These are phyloP conservation scores for Solanum hybrid DNA, from an alignment of 305 asterid species.

Conservation along the genomic window DNA sequence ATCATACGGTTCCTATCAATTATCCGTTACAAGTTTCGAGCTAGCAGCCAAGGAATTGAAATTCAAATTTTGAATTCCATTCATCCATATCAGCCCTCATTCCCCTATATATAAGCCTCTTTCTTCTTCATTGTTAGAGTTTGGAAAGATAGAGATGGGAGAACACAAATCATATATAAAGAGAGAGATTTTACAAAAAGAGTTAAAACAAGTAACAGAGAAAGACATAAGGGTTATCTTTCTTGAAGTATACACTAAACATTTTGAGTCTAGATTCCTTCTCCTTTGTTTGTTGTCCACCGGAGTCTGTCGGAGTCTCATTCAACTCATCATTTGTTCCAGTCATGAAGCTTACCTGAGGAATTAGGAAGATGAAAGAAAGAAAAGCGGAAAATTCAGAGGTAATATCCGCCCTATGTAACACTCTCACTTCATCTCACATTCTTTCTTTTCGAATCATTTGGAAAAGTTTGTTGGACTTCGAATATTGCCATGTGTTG, in stretches of 20 bases:
- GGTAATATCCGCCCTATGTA: neutral
- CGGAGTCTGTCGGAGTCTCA: neutral
- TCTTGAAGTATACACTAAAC: neutral
- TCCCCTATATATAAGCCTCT: neutral
- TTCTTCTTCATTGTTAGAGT: neutral
- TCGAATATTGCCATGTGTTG: neutral
- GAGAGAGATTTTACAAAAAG: neutral
- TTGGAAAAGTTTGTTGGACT: neutral
- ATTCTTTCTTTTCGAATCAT: neutral
- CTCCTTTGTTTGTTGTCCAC: neutral
- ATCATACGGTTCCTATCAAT: neutral
- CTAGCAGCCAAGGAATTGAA: too few relatives aligned
- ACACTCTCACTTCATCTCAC: neutral
- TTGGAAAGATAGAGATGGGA: neutral
- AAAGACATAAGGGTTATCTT: neutral
- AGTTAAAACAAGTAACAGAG: neutral
- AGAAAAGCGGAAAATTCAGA: too few relatives aligned
- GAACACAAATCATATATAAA: too few relatives aligned
- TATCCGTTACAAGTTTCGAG: neutral
- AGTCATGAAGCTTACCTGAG: neutral
- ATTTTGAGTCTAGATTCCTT: neutral
- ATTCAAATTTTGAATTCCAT: neutral
- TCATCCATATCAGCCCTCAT: neutral
- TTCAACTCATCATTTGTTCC: neutral
- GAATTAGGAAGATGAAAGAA: too few relatives aligned